phyloP scores from a whole-genome alignment of 768 basidiomycete species.

The Serendipita indica region DNA sequence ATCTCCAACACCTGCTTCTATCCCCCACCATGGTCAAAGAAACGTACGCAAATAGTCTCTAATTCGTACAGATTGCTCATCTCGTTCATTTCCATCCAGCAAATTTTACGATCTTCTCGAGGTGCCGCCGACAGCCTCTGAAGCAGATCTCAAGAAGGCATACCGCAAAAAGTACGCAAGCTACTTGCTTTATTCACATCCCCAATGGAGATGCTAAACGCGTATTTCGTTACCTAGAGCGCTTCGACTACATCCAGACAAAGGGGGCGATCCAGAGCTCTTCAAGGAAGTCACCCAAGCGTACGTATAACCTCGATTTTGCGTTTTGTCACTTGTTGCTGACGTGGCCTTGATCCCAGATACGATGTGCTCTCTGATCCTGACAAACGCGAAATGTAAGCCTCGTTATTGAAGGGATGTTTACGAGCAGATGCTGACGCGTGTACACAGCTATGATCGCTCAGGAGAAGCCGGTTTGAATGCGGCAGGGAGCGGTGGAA shows the following conservation, averaged over 20 bases:
- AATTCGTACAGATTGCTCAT: neutral
- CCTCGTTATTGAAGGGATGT: neutral
- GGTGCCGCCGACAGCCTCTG: conserved; percentile 60
- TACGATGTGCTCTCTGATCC: conserved; percentile 89
- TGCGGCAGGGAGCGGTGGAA: conserved; percentile 59
- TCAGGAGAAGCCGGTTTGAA: conserved; percentile 79
- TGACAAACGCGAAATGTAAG: conserved; percentile 47
- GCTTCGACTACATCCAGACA: conserved; percentile 76
- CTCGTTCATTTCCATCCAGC: conserved; percentile 29
- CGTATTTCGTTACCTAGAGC: conserved; percentile 35
- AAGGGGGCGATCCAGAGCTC: conserved; percentile 88
- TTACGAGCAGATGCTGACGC: neutral
- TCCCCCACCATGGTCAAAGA: conserved; percentile 15
- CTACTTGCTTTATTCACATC: neutral
- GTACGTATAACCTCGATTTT: conserved; percentile 37
- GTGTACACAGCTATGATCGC: conserved; percentile 47
- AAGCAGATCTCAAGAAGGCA: conserved; percentile 82
- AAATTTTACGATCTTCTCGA: conserved; percentile 92
- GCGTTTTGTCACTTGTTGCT: conserved; percentile 9
- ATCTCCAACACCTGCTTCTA: neutral
- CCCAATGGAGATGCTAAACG: conserved; percentile 9
- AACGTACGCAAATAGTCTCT: conserved; percentile 12
- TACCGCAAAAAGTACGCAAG: conserved; percentile 73
- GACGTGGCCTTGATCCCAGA: conserved; percentile 28
- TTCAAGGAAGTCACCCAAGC: conserved; percentile 98